Evolutionary conservation across 1,139 yeast genomes (phyloP).

Genomic region (Waltiozyma sp.): DNA sequence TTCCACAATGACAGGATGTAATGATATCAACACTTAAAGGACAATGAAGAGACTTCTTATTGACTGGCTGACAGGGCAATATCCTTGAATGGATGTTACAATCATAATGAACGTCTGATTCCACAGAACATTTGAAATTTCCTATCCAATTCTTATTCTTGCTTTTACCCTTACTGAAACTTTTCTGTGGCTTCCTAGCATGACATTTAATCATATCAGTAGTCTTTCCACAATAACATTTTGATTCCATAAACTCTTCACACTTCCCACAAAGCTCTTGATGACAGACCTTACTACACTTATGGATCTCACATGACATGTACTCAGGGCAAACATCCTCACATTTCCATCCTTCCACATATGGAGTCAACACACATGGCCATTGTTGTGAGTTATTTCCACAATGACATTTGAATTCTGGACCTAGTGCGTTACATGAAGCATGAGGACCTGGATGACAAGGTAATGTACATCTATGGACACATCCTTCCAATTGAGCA

Average conservation of each 20-base stretch:
- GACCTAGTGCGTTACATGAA: conserved; percentile 69
- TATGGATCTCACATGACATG: conserved; percentile 65
- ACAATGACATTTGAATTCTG: conserved; percentile 60
- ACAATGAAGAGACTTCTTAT: conserved; percentile 33
- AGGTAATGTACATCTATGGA: conserved; percentile 61
- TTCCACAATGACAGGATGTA: conserved; percentile 73
- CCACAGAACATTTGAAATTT: conserved; percentile 44
- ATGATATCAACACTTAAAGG: conserved; percentile 49
- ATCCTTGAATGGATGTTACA: conserved; percentile 60
- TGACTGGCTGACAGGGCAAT: conserved; percentile 44
- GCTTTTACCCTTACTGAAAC: conserved; percentile 15
- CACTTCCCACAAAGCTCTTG: conserved; percentile 76
- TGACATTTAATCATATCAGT: conserved; percentile 35
- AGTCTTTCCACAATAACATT: conserved; percentile 70
- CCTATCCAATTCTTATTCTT: conserved; percentile 46
- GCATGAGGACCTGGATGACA: conserved; percentile 94
- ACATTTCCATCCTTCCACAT: conserved; percentile 60
- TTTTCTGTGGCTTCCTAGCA: conserved; percentile 26
- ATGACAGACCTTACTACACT: conserved; percentile 52
- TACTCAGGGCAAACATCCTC: conserved; percentile 44
- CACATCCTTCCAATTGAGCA: conserved; percentile 42
- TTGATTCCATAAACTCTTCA: conserved; percentile 29
- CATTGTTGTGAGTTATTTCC: conserved; percentile 57
- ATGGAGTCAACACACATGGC: conserved; percentile 67
- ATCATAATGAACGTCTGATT: conserved; percentile 40